A percentile compares a stretch with the other conserved stretches of the same genome.
These are phyloP conservation scores for Plasmodium coatneyi DNA, from an alignment of 169 alveolate genomes.

Conservation along the genomic window DNA sequence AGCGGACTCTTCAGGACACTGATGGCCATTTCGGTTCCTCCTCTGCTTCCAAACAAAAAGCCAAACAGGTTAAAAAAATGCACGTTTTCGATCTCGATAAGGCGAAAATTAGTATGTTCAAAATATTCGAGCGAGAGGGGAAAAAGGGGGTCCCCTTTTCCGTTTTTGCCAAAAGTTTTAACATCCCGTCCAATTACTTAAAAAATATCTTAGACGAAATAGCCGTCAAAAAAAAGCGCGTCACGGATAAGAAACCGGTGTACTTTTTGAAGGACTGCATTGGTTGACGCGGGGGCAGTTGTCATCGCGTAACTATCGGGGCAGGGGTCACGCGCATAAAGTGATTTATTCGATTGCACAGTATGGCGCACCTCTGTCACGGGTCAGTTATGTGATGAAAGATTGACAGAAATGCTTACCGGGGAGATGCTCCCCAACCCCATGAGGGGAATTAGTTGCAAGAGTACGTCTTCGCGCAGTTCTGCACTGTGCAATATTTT, in stretches of 20 bases:
- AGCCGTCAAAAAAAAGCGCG: slow-evolving; percentile 62
- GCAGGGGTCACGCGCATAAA: neutral
- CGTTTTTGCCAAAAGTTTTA: slow-evolving; percentile 61
- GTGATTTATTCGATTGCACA: neutral
- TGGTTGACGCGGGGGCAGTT: neutral
- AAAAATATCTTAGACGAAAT: slow-evolving; percentile 68
- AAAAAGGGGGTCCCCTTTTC: slow-evolving; percentile 75
- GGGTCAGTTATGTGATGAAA: neutral
- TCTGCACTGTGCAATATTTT: neutral
- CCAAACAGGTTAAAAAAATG: slow-evolving; percentile 63
- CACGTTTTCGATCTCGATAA: slow-evolving; percentile 66
- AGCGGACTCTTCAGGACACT: slow-evolving; percentile 21
- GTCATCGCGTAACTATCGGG: neutral
- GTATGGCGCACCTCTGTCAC: neutral
- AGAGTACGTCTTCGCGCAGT: neutral
- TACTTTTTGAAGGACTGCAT: slow-evolving; percentile 56
- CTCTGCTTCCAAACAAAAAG: slow-evolving; percentile 48
- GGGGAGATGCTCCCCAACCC: neutral
- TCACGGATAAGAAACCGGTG: slow-evolving; percentile 55
- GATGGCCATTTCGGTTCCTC: slow-evolving; percentile 3
- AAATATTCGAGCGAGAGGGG: slow-evolving; percentile 69
- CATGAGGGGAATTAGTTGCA: neutral
- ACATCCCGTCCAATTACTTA: slow-evolving; percentile 60
- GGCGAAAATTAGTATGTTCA: slow-evolving; percentile 73
- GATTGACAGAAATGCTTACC: neutral